Conservation (phyloP, 2,329 filamentous ascomycete species). For the Microcyclospora tardicrescens region DNA sequence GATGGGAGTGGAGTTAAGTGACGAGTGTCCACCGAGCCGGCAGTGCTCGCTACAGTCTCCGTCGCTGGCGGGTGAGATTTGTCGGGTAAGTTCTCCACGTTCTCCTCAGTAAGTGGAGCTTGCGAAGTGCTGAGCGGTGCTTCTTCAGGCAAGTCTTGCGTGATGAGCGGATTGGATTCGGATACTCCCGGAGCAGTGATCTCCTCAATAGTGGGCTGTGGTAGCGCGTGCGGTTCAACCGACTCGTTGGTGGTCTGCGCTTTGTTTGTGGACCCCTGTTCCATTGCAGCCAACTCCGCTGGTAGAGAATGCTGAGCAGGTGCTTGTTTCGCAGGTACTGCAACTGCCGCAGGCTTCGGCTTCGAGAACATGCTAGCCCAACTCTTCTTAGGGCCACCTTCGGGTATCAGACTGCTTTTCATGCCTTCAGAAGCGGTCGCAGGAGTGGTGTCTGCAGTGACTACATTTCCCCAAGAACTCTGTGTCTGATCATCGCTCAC, state of each 20-base stretch:
- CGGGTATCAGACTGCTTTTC: constrained; percentile 23
- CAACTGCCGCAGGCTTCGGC: constrained; percentile 36
- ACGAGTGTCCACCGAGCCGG: constrained; percentile 70
- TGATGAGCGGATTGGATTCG: constrained; percentile 7
- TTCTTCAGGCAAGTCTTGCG: constrained; percentile 2
- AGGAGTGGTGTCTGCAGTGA: constrained; percentile 15
- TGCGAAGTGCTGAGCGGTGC: constrained; percentile 51
- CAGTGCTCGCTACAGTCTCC: constrained; percentile 78
- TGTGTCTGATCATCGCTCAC: constrained; percentile 15
- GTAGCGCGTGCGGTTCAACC: constrained; percentile 8
- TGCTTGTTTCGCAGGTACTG: constrained; percentile 26
- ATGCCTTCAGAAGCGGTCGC: constrained; percentile 21
- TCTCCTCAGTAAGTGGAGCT: constrained; percentile 78
- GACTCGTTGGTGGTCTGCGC: constrained; percentile 6
- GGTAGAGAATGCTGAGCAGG: constrained; percentile 14
- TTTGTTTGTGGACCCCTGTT: constrained; percentile 9
- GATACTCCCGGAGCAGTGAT: constrained; percentile 14
- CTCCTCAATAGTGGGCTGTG: constrained; percentile 9
- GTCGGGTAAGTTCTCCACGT: constrained; percentile 83
- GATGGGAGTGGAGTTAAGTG: constrained; percentile 49
- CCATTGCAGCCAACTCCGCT: constrained; percentile 17
- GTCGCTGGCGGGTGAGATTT: constrained; percentile 63
- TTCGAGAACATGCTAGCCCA: constrained; percentile 42
- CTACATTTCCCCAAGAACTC: constrained; percentile 32
- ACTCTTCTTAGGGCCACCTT: constrained; percentile 34